Evolutionary conservation across 495 filamentous ascomycete genomes (phyloP), one percentile per base, ranked within the genome.

Genomic region (Xylaria bambusicola): DNA sequence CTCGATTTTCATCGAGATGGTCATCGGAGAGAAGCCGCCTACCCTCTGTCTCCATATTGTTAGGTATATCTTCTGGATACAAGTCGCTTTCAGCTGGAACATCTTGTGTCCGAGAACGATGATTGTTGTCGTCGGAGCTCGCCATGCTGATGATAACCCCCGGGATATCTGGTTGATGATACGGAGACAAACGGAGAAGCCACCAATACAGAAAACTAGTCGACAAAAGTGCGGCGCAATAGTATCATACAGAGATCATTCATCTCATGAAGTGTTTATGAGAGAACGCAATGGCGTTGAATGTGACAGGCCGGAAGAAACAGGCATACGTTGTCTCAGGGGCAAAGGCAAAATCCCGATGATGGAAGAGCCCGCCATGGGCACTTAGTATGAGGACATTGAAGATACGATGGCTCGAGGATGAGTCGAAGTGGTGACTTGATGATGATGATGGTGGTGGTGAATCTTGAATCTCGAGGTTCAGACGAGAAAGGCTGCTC

Each of bases 11-110:
- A 20, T 59, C 56, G 17, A 20, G 12, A 48, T 49, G 12, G 23
- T 17, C 20, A 35, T 53, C 5, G n/a, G 27, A 47, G 13, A 38
- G 42, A 24, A 41, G 46, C 50, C 42, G 54, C 29, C 44, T 26
- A 15, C 17, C 54, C 23, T 38, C 42, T 6, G 21, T n/a, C 27
- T 48, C 20, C 13, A 10, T 6, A 7, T 3, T 26, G 20, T 48
- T 44, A 9, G 20, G n/a, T 3, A 7, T 26, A 36, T 36, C 41
- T 23, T n/a, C 41, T 24, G 9, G 42, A 9, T 42, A 23, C 12
- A 20, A 6, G 13, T 6, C 18, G 9, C 10, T 45, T 46, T 47
- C 18, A 6, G 36, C 24, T 36, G 12, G 40, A 46, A 23, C 38
- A 35, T 3, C 10, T 8, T 15, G 17, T n/a, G 55, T 21, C 9